Percentiles rank a stretch among this genome's conserved stretches.
These are phyloP conservation scores for Leishmania gerbilli DNA, from an alignment of 208 protist genomes.

Conservation along the genomic window DNA sequence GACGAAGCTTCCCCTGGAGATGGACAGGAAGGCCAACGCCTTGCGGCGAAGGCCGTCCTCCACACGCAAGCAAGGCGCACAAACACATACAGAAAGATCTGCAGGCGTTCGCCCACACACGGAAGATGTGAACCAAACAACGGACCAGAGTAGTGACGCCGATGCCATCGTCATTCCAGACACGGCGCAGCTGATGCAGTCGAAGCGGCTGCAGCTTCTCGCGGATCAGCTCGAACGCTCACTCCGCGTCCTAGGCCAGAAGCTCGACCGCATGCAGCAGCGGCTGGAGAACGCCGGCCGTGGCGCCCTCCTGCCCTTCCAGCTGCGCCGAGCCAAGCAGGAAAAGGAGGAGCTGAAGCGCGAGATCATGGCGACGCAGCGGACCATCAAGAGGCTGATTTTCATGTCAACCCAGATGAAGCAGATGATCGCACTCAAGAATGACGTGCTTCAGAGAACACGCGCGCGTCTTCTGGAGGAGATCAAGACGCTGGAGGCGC, in stretches of 20 bases:
- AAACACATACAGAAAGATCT: background rate
- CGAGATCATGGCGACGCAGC: slow-evolving; percentile 61
- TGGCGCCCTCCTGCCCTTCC: slow-evolving; percentile 52
- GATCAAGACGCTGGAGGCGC: slow-evolving; percentile 39
- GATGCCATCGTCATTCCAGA: slow-evolving; percentile 35
- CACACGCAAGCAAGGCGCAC: background rate
- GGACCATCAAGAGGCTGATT: slow-evolving; percentile 44
- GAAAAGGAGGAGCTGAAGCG: slow-evolving; percentile 56
- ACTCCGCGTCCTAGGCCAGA: slow-evolving; percentile 44
- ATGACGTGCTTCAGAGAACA: slow-evolving; percentile 28
- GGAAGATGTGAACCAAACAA: background rate
- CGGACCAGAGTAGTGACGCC: background rate
- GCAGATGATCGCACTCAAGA: slow-evolving; percentile 42
- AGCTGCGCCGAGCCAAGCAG: slow-evolving; percentile 54
- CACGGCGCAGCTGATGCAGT: slow-evolving; percentile 43
- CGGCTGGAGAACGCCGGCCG: slow-evolving; percentile 30
- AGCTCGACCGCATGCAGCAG: slow-evolving; percentile 54
- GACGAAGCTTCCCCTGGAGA: background rate
- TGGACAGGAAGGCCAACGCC: background rate
- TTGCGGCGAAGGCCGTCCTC: background rate
- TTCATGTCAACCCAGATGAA: slow-evolving; percentile 62
- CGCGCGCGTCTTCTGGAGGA: slow-evolving; percentile 40
- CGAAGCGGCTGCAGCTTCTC: slow-evolving; percentile 50
- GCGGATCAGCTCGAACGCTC: slow-evolving; percentile 61
- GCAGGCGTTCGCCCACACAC: background rate